These are phyloP conservation scores for Kluyveromyces siamensis DNA, from an alignment of 805 yeast genomes.

Conservation along the genomic window DNA sequence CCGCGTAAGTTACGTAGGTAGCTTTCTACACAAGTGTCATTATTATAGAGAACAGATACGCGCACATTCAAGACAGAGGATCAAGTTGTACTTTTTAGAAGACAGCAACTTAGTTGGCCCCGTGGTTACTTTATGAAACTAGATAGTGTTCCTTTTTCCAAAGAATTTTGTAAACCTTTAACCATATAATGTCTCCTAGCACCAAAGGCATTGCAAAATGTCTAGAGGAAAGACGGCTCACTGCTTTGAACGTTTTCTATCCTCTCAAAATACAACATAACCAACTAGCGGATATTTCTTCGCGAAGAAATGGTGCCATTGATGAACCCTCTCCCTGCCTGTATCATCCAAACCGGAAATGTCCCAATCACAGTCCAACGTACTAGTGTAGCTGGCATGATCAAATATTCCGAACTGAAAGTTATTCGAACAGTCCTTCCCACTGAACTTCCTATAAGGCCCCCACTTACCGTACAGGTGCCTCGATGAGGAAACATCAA, in stretches of 20 bases:
- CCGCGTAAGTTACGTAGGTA: constrained; percentile 22
- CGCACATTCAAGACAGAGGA: constrained; percentile 6
- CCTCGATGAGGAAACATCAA: constrained; percentile 16
- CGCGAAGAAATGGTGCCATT: constrained; percentile 15
- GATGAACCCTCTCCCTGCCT: constrained; percentile 10
- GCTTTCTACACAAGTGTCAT: constrained; percentile 16
- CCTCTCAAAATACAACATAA: not conserved
- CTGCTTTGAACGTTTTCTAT: not conserved
- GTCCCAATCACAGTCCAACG: constrained; percentile 8
- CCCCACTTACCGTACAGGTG: constrained; percentile 20
- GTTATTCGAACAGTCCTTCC: constrained; percentile 17
- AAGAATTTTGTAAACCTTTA: too few species aligned
- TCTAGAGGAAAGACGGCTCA: not conserved
- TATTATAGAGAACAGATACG: constrained; percentile 13
- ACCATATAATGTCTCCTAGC: not conserved
- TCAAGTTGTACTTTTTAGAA: constrained; percentile 13
- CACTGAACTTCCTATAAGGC: constrained; percentile 16
- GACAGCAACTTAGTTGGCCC: constrained; percentile 24
- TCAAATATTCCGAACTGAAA: constrained; percentile 16
- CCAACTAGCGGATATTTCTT: constrained; percentile 19
- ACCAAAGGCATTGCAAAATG: not conserved
- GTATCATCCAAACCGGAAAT: constrained; percentile 5
- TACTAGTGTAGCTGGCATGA: constrained; percentile 9
- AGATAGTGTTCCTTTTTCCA: too few species aligned
- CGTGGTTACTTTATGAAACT: constrained; percentile 6